These are phyloP conservation scores for Vanilla planifolia DNA, from an alignment of 106 monocot species.

Conservation along the genomic window DNA sequence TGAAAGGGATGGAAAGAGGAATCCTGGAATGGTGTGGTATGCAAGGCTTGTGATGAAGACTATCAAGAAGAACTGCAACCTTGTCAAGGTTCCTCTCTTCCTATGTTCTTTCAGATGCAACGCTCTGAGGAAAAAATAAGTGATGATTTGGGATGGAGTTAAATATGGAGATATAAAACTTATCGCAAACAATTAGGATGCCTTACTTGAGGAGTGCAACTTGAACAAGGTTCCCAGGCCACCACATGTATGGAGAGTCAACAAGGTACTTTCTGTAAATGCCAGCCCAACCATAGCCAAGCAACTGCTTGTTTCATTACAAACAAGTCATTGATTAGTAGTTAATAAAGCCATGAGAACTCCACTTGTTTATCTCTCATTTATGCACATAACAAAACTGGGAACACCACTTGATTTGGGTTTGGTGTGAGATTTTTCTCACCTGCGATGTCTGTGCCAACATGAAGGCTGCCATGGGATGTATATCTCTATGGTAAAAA, in stretches of 20 bases:
- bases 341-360: no score
- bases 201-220: constrained; percentile 41
- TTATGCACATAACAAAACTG: no score
- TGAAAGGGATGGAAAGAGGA: constrained; percentile 39
- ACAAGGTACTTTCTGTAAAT: constrained; percentile 35
- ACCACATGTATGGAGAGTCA: constrained; percentile 54
- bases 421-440: no score
- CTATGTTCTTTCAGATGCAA: constrained; percentile 39
- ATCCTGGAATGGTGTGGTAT: constrained; percentile 36
- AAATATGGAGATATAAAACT: not conserved
- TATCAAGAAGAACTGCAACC: constrained; percentile 39
- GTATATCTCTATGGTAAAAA: constrained; percentile 27
- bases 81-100: constrained; percentile 26
- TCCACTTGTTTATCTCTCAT: no score
- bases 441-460: constrained; percentile 34
- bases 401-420: no score
- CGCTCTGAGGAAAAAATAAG: constrained; percentile 11
- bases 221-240: constrained; percentile 43
- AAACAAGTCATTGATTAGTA: no score
- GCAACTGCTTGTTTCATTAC: no score
- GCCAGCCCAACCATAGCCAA: constrained; percentile 57
- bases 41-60: constrained; percentile 30
- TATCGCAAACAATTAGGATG: not conserved
- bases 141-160: no score
- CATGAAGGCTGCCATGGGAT: constrained; percentile 27